Evolutionary conservation across 306 rosid genomes (phyloP), one percentile per base, ranked within the genome.

Genomic region (Fragaria iinumae): DNA sequence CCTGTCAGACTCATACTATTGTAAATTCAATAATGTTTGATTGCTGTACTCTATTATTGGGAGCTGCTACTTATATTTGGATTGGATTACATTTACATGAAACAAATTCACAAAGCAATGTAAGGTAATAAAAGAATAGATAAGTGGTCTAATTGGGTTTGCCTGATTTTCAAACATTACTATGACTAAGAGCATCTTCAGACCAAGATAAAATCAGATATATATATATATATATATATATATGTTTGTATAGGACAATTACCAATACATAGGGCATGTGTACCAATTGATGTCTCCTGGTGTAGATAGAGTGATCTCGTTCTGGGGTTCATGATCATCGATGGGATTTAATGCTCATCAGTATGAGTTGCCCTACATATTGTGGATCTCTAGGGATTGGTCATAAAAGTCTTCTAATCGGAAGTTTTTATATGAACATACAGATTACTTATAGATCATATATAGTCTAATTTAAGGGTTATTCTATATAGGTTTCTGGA

Each of bases 361-460:
- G 4, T 64, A 13, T 17, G 13, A n/a, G 20, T 13, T 68, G 52
- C 20, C 53, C 36, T 44, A 21, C 72, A 5, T 18, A 44, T 43
- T 44, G 72, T 68, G 55, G 72, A 68, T 68, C 72, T 68, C 72
- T 68, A 43, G 38, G n/a, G 36, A 11, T 67, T 67, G 72, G 9
- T 43, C 36, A 8, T 2, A 2, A 43, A 43, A 67, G 72, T 67
- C 72, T 0, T 41, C 34, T 21, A 43, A 21, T 23, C 44, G 50
- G 18, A 44, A 68, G 8, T 1, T 39, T 20, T 68, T 21, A 43
- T 43, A 68, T 68, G 49, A 43, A 41, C 5, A n/a, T 21, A 68
- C 34, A 11, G 6, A 23, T 64, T 32, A 14, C 43, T 64, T 17
- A 7, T 29, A 29, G n/a, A 62, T 64, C 67, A 4, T n/a, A n/a